A percentile compares a stretch with the other conserved stretches of the same genome.
phyloP scores from a whole-genome alignment of 1,139 yeast species.

The Yamadazyma conglobata region DNA sequence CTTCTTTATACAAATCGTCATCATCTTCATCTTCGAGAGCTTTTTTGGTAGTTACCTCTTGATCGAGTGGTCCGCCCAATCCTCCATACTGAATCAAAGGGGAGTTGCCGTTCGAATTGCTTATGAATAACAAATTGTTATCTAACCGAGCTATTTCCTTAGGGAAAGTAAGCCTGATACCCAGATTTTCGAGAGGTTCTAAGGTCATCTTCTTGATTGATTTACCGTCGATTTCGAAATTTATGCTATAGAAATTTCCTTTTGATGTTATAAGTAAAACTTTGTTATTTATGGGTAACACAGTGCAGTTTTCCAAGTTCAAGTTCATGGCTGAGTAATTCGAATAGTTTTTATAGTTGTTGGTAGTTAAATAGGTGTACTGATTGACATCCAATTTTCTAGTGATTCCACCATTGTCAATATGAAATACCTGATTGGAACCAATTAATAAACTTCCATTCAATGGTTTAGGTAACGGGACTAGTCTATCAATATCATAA shows the following conservation, averaged over 20 bases:
- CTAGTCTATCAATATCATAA: slow-evolving; percentile 63
- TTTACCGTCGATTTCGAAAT: slow-evolving; percentile 51
- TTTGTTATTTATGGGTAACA: slow-evolving; percentile 48
- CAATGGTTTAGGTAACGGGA: slow-evolving; percentile 64
- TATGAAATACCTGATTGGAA: slow-evolving; percentile 71
- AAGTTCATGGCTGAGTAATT: slow-evolving; percentile 56
- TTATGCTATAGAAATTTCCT: slow-evolving; percentile 52
- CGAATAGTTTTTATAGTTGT: slow-evolving; percentile 42
- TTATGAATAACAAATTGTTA: slow-evolving; percentile 33
- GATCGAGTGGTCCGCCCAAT: slow-evolving; percentile 15
- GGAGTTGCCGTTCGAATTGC: slow-evolving; percentile 35
- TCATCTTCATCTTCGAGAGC: slow-evolving; percentile 17
- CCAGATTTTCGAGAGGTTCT: slow-evolving; percentile 23
- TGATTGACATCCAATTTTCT: slow-evolving; percentile 67
- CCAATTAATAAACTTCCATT: slow-evolving; percentile 76
- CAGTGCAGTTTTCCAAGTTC: slow-evolving; percentile 54
- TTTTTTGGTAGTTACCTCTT: slow-evolving; percentile 8
- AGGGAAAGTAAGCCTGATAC: slow-evolving; percentile 25
- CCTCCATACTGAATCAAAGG: slow-evolving; percentile 32
- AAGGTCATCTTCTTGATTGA: slow-evolving; percentile 36
- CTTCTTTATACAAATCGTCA: slow-evolving; percentile 26
- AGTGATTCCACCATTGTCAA: slow-evolving; percentile 77
- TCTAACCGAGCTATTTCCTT: slow-evolving; percentile 35
- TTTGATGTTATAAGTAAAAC: slow-evolving; percentile 48
- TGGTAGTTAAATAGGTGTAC: slow-evolving; percentile 49